Evolutionary conservation across 495 filamentous ascomycete species (phyloP), one percentile per base, ranked within the genome.

Genomic region (Aspergillus carlsbadensis): DNA sequence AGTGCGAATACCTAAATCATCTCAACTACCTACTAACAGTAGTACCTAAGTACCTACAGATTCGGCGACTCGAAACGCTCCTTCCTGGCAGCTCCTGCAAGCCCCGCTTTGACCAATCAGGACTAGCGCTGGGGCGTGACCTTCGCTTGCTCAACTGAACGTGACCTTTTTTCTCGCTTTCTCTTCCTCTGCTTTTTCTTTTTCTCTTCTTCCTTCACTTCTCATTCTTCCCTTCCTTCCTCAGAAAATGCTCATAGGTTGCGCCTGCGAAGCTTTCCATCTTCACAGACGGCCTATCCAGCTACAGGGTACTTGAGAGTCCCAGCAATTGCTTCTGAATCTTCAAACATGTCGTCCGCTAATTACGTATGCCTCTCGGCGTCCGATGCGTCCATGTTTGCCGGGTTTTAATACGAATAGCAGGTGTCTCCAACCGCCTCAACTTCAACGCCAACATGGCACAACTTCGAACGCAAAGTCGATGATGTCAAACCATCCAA

Each of bases 401-500:
- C 67, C 59, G 64, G 56, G 57, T 73, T 72, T 75, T 77, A 75
- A 78, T 45, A 44, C 74, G 68, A 64, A 54, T 60, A 62, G 52
- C 72, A 88, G 85, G 81, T 81, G 72, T 86, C 85, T 62, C 82
- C 84, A 48, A 76, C 78, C 58, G 70, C 84, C 49, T 87, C 87
- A 50, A 85, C 84, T 15, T 75, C 87, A 31, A 87, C 81, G 69
- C 85, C 87, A 47, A 74, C 78, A 67, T 83, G 81, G 75, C 86
- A 87, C 62, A 62, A 70, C 49, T 97, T 96, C 73, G 88, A 92
- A 63, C 77, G 81, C 70, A 89, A 87, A 62, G 84, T 91, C 21
- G 88, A 95, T 46, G 91, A 95, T 59, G 84, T 93, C 57, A 92
- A 90, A 67, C 82, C 90, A 18, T 89, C 88, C 37, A 97, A 97